Percentiles rank a stretch among this genome's conserved stretches.
Conservation (phyloP, 2,329 filamentous ascomycete genomes). For the Golovinomyces cichoracearum region DNA sequence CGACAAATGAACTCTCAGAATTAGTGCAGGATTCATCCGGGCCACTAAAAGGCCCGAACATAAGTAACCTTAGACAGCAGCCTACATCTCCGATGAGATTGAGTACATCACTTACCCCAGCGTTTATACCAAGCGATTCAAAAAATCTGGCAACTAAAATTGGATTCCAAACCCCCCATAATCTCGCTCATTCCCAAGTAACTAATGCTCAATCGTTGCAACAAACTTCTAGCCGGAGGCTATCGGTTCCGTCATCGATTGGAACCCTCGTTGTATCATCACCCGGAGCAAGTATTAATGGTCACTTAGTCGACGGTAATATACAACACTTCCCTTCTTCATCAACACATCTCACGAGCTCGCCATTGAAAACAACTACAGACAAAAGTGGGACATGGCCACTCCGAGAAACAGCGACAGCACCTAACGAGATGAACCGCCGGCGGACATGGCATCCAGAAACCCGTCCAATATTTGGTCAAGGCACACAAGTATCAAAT, state of each 20-base stretch:
- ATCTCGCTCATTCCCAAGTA: conserved; percentile 40
- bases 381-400: conserved; percentile 28
- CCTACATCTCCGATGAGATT: conserved; percentile 46
- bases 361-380: conserved; percentile 36
- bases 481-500: background rate
- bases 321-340: conserved; percentile 23
- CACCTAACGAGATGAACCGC: conserved; percentile 50
- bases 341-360: conserved; percentile 12
- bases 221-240: conserved; percentile 41
- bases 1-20: conserved; percentile 11
- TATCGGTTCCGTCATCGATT: conserved; percentile 53
- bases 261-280: conserved; percentile 12
- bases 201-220: conserved; percentile 46
- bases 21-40: conserved; percentile 39
- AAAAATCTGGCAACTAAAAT: conserved; percentile 44
- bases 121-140: conserved; percentile 50
- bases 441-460: conserved; percentile 80
- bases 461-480: conserved; percentile 19
- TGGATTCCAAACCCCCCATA: conserved; percentile 54
- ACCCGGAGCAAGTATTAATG: conserved; percentile 22
- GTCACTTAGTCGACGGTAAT: conserved; percentile 22
- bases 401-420: conserved; percentile 37
- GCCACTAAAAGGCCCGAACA: conserved; percentile 23
- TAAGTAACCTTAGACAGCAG: conserved; percentile 39
- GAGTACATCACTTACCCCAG: conserved; percentile 60